phyloP scores from a whole-genome alignment of 805 yeast species.

The Lachancea nothofagi region DNA sequence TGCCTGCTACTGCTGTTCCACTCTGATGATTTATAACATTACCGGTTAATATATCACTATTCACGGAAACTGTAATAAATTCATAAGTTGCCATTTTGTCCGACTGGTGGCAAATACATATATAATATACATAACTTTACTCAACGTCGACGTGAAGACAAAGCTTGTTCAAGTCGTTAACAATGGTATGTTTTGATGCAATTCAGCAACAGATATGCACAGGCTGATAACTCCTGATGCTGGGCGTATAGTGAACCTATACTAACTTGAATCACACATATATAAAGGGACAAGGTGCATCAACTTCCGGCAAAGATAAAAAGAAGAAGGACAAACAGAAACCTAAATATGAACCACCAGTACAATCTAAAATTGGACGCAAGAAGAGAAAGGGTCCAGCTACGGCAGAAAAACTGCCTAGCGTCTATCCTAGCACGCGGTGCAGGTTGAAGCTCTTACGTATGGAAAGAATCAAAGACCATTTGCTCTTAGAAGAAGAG shows the following conservation, averaged over 20 bases:
- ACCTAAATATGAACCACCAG: slow-evolving; percentile 98
- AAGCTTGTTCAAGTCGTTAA: background rate
- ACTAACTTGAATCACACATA: slow-evolving; percentile 1
- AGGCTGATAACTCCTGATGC: too few species aligned
- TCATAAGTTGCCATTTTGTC: too few species aligned
- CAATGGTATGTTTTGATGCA: slow-evolving; percentile 4
- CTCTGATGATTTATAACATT: too few species aligned
- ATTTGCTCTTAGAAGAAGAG: slow-evolving; percentile 88
- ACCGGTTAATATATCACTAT: too few species aligned
- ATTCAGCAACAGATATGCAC: too few species aligned
- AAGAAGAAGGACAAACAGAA: slow-evolving; percentile 72
- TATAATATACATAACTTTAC: slow-evolving; percentile 1
- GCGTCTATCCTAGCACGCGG: slow-evolving; percentile 86
- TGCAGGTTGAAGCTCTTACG: slow-evolving; percentile 86
- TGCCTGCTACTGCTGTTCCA: too few species aligned
- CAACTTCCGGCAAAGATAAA: slow-evolving; percentile 29
- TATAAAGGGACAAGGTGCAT: slow-evolving; percentile 34
- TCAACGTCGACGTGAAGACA: background rate
- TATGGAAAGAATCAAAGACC: slow-evolving; percentile 95
- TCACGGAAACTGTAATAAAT: too few species aligned
- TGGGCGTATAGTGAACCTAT: too few species aligned
- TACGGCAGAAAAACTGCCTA: slow-evolving; percentile 74
- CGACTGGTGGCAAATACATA: slow-evolving; percentile 7
- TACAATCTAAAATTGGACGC: slow-evolving; percentile 86
- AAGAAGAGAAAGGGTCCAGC: slow-evolving; percentile 92